Evolutionary conservation across 768 basidiomycete genomes (phyloP).

Genomic region (Sutorius australiensis): DNA sequence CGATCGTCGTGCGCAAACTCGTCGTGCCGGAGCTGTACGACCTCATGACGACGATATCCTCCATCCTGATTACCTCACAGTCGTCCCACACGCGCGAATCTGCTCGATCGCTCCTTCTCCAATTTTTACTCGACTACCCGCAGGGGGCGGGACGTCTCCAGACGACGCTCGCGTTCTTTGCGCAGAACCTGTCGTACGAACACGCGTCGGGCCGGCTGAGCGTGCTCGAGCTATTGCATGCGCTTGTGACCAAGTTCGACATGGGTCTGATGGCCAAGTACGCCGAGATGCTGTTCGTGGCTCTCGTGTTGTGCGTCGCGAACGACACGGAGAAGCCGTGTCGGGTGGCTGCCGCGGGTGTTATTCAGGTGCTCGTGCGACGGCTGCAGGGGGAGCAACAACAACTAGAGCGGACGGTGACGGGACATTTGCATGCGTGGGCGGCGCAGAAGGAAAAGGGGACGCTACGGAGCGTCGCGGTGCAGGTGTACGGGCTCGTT

Average conservation of each 20-base stretch:
- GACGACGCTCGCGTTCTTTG: slow-evolving; percentile 86
- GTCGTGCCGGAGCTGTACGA: slow-evolving; percentile 97
- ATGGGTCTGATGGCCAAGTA: slow-evolving; percentile 69
- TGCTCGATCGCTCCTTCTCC: slow-evolving; percentile 82
- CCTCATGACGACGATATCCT: slow-evolving; percentile 88
- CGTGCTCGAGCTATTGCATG: slow-evolving; percentile 90
- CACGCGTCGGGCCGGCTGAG: slow-evolving; percentile 89
- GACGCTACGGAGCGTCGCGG: slow-evolving; percentile 66
- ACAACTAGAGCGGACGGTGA: slow-evolving; percentile 51
- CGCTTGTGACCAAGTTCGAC: slow-evolving; percentile 83
- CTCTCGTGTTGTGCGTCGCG: slow-evolving; percentile 87
- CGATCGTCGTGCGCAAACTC: slow-evolving; percentile 87
- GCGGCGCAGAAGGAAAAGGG: slow-evolving; percentile 55
- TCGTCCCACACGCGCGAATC: slow-evolving; percentile 88
- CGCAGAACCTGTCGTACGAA: slow-evolving; percentile 86
- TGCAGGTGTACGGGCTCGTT: slow-evolving; percentile 80
- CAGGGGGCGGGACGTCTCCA: slow-evolving; percentile 90
- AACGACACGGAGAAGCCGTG: slow-evolving; percentile 93
- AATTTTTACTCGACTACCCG: slow-evolving; percentile 96
- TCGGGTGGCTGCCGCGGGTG: slow-evolving; percentile 79
- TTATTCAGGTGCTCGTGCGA: slow-evolving; percentile 73
- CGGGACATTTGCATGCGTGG: slow-evolving; percentile 81
- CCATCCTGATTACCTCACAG: slow-evolving; percentile 91
- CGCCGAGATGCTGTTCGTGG: slow-evolving; percentile 84
- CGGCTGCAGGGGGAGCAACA: slow-evolving; percentile 61